Percentiles rank a stretch among this genome's conserved stretches.
Conservation (phyloP, 2,329 filamentous ascomycete species). For the Metarhizium humberi region DNA sequence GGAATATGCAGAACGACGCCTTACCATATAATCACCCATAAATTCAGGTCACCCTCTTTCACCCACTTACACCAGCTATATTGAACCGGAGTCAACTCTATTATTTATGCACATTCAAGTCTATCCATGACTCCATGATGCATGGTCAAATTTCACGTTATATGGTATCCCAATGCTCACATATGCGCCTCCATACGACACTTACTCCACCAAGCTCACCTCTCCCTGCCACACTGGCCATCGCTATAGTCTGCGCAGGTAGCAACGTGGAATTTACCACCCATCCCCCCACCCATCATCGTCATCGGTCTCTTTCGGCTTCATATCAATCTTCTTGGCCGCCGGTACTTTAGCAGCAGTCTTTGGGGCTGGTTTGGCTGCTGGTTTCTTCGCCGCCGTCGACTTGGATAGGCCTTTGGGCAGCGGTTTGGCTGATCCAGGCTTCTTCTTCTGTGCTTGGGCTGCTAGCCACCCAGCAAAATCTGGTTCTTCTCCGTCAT, state of each 20-base stretch:
- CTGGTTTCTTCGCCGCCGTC: constrained; percentile 30
- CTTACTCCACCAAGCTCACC: too few relatives aligned
- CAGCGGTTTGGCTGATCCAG: constrained; percentile 48
- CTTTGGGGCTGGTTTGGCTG: constrained; percentile 25
- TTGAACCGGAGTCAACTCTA: too few relatives aligned
- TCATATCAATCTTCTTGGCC: constrained; percentile 61
- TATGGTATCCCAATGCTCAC: constrained; percentile 1
- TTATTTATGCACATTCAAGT: too few relatives aligned
- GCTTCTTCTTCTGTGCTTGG: constrained; percentile 75
- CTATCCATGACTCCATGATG: neutral
- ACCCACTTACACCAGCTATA: too few relatives aligned
- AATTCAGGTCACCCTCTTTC: too few relatives aligned
- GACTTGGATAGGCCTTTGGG: constrained; percentile 76
- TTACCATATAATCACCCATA: too few relatives aligned
- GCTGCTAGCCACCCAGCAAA: constrained; percentile 93
- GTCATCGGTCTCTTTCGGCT: constrained; percentile 49
- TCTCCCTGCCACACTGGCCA: neutral
- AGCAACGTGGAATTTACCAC: constrained; percentile 34
- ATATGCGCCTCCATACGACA: neutral
- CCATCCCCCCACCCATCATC: constrained; percentile 60
- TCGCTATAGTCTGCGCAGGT: neutral
- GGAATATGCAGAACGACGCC: too few relatives aligned
- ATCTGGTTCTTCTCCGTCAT: constrained; percentile 77
- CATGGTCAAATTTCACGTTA: neutral
- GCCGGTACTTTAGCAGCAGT: constrained; percentile 29